Conservation (phyloP, 73 alveolate genomes). For the Tetrahymena thermophila region DNA sequence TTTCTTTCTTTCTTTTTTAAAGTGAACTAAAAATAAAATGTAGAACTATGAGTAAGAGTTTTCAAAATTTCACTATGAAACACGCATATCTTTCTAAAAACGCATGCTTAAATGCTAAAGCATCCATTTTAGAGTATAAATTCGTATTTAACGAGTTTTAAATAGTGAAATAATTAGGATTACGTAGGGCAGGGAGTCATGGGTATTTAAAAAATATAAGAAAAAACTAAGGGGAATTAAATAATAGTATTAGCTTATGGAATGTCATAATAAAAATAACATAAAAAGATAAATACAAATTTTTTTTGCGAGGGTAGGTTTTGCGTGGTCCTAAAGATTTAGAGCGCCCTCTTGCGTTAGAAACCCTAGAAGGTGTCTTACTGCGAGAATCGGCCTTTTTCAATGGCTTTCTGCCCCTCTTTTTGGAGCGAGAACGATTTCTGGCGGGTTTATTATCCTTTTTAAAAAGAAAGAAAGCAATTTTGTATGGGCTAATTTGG, state of each 20-base stretch:
- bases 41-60: neutral
- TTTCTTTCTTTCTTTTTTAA: neutral
- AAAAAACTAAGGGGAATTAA: neutral
- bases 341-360: neutral
- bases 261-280: neutral
- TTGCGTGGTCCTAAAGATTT: neutral
- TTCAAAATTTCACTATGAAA: neutral
- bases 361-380: neutral
- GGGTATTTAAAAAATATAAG: neutral
- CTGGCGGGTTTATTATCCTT: constrained; percentile 4
- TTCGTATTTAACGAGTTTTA: neutral
- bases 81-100: neutral
- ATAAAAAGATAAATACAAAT: neutral
- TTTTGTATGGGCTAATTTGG: neutral
- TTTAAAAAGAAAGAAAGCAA: neutral
- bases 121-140: neutral
- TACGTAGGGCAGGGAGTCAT: neutral
- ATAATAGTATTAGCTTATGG: neutral
- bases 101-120: neutral
- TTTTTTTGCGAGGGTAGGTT: neutral
- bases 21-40: neutral
- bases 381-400: neutral
- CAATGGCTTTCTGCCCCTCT: neutral
- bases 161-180: neutral
- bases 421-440: neutral